Evolutionary conservation across 2,329 filamentous ascomycete genomes (phyloP).

Genomic region (Nemania sp.): DNA sequence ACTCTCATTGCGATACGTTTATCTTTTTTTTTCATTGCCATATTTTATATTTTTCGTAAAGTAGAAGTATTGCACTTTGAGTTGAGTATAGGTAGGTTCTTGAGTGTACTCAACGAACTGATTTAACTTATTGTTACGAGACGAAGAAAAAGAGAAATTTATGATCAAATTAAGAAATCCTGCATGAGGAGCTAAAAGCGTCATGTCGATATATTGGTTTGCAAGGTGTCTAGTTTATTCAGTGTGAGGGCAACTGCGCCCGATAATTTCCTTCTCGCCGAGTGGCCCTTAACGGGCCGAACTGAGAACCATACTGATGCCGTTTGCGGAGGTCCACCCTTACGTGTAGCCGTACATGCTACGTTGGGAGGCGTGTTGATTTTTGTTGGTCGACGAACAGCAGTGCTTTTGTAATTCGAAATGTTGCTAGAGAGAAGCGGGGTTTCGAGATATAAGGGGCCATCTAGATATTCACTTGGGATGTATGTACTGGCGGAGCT

Average conservation of each 20-base stretch:
- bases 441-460: not conserved
- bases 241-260: not conserved
- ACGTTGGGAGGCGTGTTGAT: not conserved
- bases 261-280: conserved; percentile 3
- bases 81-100: too few relatives aligned
- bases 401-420: not conserved
- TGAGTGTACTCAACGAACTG: too few relatives aligned
- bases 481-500: too few relatives aligned
- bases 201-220: not conserved
- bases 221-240: not conserved
- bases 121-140: too few relatives aligned
- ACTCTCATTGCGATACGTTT: not conserved
- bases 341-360: not conserved
- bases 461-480: too few relatives aligned
- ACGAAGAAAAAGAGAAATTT: too few relatives aligned
- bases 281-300: not conserved
- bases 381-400: not conserved
- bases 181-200: too few relatives aligned
- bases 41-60: too few relatives aligned
- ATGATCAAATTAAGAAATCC: too few relatives aligned
- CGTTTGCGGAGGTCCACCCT: not conserved
- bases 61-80: too few relatives aligned
- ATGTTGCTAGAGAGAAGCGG: not conserved
- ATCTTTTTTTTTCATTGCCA: not conserved
- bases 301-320: not conserved